Evolutionary conservation across 1,139 yeast species (phyloP).

Genomic region (Geotrichum citri-aurantii): DNA sequence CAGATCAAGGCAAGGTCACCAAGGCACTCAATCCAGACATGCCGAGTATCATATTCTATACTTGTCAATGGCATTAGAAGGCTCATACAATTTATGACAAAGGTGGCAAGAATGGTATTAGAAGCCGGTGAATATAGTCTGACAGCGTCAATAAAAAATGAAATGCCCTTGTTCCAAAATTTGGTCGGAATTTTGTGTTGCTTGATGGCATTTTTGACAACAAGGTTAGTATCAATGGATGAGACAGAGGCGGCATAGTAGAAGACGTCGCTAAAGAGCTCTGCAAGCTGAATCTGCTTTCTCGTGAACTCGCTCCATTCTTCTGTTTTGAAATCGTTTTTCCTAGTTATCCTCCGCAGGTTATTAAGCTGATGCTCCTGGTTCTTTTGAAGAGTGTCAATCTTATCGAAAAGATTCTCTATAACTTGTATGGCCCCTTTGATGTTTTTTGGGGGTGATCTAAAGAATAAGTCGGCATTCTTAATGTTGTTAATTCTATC

Average conservation of each 20-base stretch:
- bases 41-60: constrained; percentile 30
- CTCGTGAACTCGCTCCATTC: constrained; percentile 12
- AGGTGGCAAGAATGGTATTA: constrained; percentile 26
- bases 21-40: constrained; percentile 34
- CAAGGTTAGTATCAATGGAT: not conserved
- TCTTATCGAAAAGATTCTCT: constrained; percentile 5
- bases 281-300: constrained; percentile 13
- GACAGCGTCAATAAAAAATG: constrained; percentile 29
- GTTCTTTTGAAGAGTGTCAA: constrained; percentile 8
- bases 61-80: constrained; percentile 31
- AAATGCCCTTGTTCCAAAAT: constrained; percentile 35
- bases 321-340: constrained; percentile 3
- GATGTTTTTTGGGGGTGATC: constrained; percentile 1
- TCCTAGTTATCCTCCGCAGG: not conserved
- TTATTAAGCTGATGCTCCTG: not conserved
- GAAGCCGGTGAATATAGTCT: constrained; percentile 26
- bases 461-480: constrained; percentile 6
- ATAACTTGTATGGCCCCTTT: constrained; percentile 2
- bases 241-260: constrained; percentile 9
- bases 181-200: constrained; percentile 32
- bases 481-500: constrained; percentile 17
- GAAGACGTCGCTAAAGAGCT: constrained; percentile 12
- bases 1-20: constrained; percentile 34
- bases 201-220: constrained; percentile 23
- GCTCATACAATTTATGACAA: constrained; percentile 29